Percentiles rank a stretch among this genome's conserved stretches.
Conservation (phyloP, 495 filamentous ascomycete species). For the Penicillium pancosmium region DNA sequence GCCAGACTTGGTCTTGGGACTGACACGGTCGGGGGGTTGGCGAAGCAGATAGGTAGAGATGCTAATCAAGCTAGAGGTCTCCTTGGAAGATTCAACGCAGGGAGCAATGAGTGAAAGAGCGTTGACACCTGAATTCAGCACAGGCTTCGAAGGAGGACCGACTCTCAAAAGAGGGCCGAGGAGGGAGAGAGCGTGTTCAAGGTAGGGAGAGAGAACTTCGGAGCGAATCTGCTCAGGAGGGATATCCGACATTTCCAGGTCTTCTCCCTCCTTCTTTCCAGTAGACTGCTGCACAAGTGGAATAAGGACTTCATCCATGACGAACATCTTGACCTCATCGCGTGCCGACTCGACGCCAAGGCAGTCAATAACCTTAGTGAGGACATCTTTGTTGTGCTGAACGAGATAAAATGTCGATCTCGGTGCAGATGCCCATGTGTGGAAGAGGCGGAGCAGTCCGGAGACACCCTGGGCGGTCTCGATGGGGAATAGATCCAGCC, state of each 20-base stretch:
- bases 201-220: constrained; percentile 67
- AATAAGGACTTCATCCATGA: constrained; percentile 69
- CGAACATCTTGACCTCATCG: constrained; percentile 84
- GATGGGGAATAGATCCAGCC: constrained; percentile 75
- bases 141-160: constrained; percentile 66
- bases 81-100: constrained; percentile 67
- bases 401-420: constrained; percentile 69
- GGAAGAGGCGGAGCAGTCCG: constrained; percentile 76
- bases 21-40: constrained; percentile 79
- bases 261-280: constrained; percentile 45
- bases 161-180: constrained; percentile 71
- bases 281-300: constrained; percentile 60
- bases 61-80: constrained; percentile 71
- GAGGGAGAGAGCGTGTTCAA: constrained; percentile 67
- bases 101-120: constrained; percentile 74
- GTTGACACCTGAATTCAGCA: constrained; percentile 78
- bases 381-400: constrained; percentile 60
- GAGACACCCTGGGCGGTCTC: constrained; percentile 91
- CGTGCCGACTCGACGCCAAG: constrained; percentile 74
- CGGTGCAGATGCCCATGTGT: constrained; percentile 72
- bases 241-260: constrained; percentile 56
- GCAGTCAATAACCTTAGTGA: constrained; percentile 71
- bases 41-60: constrained; percentile 79
- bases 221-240: constrained; percentile 53
- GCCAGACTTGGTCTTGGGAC: constrained; percentile 78